Evolutionary conservation across 2,329 filamentous ascomycete species (phyloP), one percentile per base, ranked within the genome.

Genomic region (Diaporthe eres): DNA sequence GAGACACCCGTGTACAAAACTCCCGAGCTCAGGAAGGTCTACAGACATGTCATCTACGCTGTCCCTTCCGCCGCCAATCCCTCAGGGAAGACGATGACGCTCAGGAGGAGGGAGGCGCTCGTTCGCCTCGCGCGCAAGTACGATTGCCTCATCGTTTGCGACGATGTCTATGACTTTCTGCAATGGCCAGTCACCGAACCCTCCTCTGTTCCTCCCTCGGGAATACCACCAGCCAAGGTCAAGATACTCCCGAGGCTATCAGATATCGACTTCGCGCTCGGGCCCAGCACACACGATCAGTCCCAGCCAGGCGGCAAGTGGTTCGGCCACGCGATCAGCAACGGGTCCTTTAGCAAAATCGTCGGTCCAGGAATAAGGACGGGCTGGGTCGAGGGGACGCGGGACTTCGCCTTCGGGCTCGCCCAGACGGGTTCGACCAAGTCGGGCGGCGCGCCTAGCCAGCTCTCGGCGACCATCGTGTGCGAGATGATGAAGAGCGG

Each of bases 131-230:
- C 96, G 0, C 90, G 96, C 74, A 87, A 92, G 75, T 91, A 93
- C 82, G 92, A 98, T 82, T 95, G 94, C 9, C 88, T 98, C n/a
- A 85, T 98, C 74, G 88, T 98, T 39, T 91, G 91, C 67, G 96
- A 98, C 85, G 97, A 99, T 83, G 95, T 98, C 13, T 99, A 99
- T 82, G 96, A 98, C 83, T 93, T 96, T 78, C 88, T 98, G 7
- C 94, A 96, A 82, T 98, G 95, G 95, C 89, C 91, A 3, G 81
- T 85, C 60, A 51, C 74, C 63, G 34, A 77, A 71, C 78, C 67
- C 49, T 81, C 7, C 73, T 81, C 80, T 55, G 83, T 83, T 60
- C 86, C 81, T 78, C 78, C 19, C 75, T 75, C 15, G 25, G 65
- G 13, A 1, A 22, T 15, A 78, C 73, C 71, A 78, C 73, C 74